phyloP scores from a whole-genome alignment of 2,329 filamentous ascomycete genomes.

The Arthrinium phaeospermum region DNA sequence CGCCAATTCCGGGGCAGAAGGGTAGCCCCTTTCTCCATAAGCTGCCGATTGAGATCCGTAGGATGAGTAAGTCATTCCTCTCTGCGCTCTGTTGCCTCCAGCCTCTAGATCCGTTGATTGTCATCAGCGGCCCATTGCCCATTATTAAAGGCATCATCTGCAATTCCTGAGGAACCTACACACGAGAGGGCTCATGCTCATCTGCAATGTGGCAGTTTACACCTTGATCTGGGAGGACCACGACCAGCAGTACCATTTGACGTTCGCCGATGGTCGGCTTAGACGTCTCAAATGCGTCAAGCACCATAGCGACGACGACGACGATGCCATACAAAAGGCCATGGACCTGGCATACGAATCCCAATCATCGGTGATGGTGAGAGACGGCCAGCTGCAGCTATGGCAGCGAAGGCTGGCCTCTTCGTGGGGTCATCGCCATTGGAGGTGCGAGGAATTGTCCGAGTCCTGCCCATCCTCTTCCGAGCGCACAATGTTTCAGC shows the following conservation, averaged over 20 bases:
- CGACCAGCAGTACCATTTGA: conserved; percentile 18
- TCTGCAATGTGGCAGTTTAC: conserved; percentile 2
- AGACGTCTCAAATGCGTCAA: conserved; percentile 19
- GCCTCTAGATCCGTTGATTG: background rate
- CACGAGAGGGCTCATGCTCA: background rate
- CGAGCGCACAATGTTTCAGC: conserved; percentile 23
- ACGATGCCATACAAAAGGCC: background rate
- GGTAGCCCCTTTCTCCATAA: conserved; percentile 22
- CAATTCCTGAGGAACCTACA: background rate
- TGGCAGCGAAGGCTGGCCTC: conserved; percentile 38
- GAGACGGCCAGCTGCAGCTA: conserved; percentile 29
- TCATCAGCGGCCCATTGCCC: background rate
- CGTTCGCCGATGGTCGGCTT: background rate
- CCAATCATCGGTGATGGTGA: background rate
- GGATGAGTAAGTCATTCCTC: background rate
- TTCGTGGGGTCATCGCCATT: conserved; percentile 40
- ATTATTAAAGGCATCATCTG: background rate
- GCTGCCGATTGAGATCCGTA: conserved; percentile 21
- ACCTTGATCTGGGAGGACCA: conserved; percentile 4
- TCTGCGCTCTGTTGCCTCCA: background rate
- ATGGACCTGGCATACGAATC: background rate
- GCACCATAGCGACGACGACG: conserved; percentile 1
- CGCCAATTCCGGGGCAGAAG: conserved; percentile 26
- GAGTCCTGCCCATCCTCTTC: conserved; percentile 34
- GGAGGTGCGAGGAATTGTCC: conserved; percentile 39